Evolutionary conservation across 208 protist species (phyloP), one percentile per base, ranked within the genome.

Genomic region (Leptomonas seymouri): DNA sequence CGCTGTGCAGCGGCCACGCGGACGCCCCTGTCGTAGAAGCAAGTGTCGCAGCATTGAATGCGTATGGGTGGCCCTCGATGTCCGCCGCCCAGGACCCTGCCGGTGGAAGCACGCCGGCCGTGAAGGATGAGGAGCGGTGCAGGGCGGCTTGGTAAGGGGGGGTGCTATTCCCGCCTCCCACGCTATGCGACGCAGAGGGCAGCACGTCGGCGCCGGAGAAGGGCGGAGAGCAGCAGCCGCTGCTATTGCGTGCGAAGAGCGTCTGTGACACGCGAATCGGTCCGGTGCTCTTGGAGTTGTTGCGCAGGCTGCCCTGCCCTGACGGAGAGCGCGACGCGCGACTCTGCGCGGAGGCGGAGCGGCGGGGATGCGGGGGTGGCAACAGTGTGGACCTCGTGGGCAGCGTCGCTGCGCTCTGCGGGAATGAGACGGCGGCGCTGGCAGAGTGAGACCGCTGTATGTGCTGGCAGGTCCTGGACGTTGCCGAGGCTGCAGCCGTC

Each of bases 41-140:
- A 1, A 23, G 49, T 15, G 49, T 18, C 11, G 48, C 61, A 2
- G 49, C 61, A 23, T 49, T 57, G 61, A 60, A 8, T 11, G 51
- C 28, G 50, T 46, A 67, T 0, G 71, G 50, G 28, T 54, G 57
- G n/a, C 31, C 39, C 15, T 71, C 71, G 16, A 23, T 27, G 14
- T 23, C 27, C 30, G 58, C 16, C 61, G 46, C 31, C 61, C 48
- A 45, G 6, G 49, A 57, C 11, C 25, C 58, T 0, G 49, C 14
- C 5, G 49, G 46, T 3, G 64, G 50, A 15, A 48, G 27, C n/a
- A 71, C 36, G 1, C 71, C 71, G 15, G 71, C 46, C 0, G 71
- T 77, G 27, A 77, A 77, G 27, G 71, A 77, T 15, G 67, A 67
- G 21, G 71, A 70, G 48, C 71, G 71, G n/a, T 58, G 64, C 58